phyloP scores from a whole-genome alignment of 2,329 filamentous ascomycete species.

The Colletotrichum sp. region DNA sequence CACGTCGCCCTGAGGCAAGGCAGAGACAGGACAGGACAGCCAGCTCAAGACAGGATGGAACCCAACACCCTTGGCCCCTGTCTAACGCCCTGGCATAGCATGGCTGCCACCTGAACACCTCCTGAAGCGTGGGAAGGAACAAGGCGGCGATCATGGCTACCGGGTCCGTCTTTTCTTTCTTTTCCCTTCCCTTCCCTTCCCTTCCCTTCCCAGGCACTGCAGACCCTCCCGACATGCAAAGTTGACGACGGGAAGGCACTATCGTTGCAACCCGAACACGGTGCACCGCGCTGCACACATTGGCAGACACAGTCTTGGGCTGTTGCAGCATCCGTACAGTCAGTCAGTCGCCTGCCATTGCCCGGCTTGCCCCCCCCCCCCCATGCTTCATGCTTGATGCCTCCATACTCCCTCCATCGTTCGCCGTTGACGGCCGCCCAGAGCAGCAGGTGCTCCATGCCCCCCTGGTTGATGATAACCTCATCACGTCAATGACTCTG shows the following conservation, averaged over 20 bases:
- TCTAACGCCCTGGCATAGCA: not conserved
- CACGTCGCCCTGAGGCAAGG: not conserved
- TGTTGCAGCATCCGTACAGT: not conserved
- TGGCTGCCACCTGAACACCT: not conserved
- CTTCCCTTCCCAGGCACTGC: not conserved
- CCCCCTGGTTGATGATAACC: not conserved
- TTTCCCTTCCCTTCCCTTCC: not conserved
- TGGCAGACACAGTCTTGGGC: not conserved
- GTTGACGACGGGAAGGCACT: not conserved
- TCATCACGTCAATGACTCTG: not conserved
- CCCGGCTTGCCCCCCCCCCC: not conserved
- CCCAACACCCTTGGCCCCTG: not conserved
- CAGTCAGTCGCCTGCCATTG: not conserved
- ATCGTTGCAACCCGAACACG: not conserved
- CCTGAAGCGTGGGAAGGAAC: not conserved
- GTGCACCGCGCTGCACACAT: not conserved
- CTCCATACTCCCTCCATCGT: not conserved
- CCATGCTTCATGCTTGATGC: not conserved
- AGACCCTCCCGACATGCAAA: not conserved
- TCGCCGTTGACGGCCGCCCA: not conserved
- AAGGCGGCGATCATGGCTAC: not conserved
- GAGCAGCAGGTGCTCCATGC: not conserved
- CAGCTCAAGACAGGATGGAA: not conserved
- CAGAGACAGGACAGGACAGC: not conserved
- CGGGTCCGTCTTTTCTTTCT: not conserved